These are phyloP conservation scores for Aspergillus felis DNA, from an alignment of 2,329 filamentous ascomycete species.

Conservation along the genomic window DNA sequence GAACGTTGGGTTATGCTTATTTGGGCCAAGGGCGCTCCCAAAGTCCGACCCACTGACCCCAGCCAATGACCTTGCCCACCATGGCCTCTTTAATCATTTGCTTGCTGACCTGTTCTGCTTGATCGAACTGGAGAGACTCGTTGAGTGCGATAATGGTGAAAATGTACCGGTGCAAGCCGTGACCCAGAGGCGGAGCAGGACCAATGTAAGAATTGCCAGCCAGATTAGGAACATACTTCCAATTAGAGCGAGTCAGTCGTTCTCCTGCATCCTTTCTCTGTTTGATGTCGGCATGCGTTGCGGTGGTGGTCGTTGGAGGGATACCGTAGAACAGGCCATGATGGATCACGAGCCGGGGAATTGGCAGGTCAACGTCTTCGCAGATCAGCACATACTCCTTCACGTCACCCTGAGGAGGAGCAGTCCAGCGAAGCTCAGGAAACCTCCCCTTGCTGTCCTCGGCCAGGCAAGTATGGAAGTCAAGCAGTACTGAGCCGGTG, in stretches of 20 bases:
- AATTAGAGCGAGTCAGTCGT: constrained; percentile 22
- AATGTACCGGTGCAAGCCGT: constrained; percentile 32
- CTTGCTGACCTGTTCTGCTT: constrained; percentile 20
- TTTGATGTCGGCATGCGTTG: constrained; percentile 15
- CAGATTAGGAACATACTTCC: constrained; percentile 26
- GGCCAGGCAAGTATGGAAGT: constrained; percentile 19
- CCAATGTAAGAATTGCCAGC: constrained; percentile 21
- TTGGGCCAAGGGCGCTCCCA: constrained; percentile 25
- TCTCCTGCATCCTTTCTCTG: constrained; percentile 7
- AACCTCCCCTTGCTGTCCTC: constrained; percentile 19
- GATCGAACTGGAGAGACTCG: constrained; percentile 17
- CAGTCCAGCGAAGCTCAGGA: constrained; percentile 22
- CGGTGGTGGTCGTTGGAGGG: constrained; percentile 15
- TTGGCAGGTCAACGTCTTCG: constrained; percentile 29
- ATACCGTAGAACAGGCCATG: constrained; percentile 32
- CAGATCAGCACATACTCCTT: constrained; percentile 26
- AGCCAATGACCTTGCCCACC: constrained; percentile 27
- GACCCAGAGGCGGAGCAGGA: constrained; percentile 26
- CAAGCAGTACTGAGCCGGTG: constrained; percentile 20
- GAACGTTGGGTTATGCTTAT: constrained; percentile 1
- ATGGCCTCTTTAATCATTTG: constrained; percentile 25
- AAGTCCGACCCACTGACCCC: constrained; percentile 30
- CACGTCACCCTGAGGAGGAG: constrained; percentile 13
- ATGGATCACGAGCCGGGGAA: constrained; percentile 23
- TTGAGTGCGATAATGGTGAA: constrained; percentile 30